Conservation (phyloP, 805 yeast species). For the Starmerella ratchasimensis region DNA sequence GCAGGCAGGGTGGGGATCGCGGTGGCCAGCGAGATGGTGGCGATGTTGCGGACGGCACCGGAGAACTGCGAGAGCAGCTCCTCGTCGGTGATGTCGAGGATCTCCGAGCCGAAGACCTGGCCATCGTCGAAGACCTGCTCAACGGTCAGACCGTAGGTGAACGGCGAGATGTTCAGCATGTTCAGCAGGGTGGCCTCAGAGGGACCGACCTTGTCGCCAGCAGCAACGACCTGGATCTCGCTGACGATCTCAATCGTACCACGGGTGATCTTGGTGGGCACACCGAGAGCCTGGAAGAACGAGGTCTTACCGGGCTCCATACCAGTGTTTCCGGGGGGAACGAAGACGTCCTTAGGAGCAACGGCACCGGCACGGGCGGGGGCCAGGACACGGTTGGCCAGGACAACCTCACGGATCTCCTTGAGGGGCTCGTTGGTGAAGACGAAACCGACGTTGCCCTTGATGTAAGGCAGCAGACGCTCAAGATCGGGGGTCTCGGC, state of each 20-base stretch:
- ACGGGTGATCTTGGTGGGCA: conserved; percentile 99
- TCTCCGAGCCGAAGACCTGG: conserved; percentile 90
- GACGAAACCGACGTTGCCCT: conserved; percentile 98
- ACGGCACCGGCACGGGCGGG: conserved; percentile 99
- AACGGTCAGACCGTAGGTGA: conserved; percentile 95
- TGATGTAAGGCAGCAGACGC: conserved; percentile 85
- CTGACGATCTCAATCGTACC: conserved; percentile 99
- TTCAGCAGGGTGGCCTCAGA: conserved; percentile 97
- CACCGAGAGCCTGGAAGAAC: conserved; percentile 99
- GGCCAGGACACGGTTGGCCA: conserved; percentile 95
- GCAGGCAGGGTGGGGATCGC: conserved; percentile 99
- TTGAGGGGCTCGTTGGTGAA: conserved; percentile 96
- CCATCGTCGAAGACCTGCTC: conserved; percentile 98
- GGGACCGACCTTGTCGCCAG: conserved; percentile 86
- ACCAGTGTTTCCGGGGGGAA: conserved; percentile 99
- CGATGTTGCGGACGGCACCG: conserved; percentile 82
- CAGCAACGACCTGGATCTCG: conserved; percentile 89
- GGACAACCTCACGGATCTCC: conserved; percentile 74
- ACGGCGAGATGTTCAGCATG: conserved; percentile 99
- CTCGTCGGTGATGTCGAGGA: conserved; percentile 97
- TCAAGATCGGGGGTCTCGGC: conserved; percentile 91
- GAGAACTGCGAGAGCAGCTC: conserved; percentile 88
- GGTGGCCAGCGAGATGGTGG: conserved; percentile 92
- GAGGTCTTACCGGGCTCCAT: conserved; percentile 99
- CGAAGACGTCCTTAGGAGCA: conserved; percentile 95